Conservation (phyloP, 1,139 yeast genomes). For the Kodamaea sp. region DNA sequence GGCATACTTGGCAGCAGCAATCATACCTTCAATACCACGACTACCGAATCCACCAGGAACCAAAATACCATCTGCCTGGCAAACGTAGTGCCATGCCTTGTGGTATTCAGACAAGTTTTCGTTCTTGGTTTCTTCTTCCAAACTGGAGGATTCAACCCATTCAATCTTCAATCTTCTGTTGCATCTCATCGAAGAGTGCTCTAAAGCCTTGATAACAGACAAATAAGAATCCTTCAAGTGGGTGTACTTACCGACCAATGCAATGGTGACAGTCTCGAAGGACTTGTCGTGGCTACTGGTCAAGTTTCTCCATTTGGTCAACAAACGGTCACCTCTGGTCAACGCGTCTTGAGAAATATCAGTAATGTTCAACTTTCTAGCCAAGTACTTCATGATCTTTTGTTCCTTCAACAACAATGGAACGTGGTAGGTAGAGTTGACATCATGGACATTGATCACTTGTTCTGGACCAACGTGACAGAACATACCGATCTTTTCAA, state of each 20-base stretch:
- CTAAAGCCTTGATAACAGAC: conserved; percentile 92
- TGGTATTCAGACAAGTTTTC: conserved; percentile 77
- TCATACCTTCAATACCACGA: conserved; percentile 98
- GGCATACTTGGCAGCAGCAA: conserved; percentile 96
- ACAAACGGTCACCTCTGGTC: conserved; percentile 65
- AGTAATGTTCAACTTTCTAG: conserved; percentile 64
- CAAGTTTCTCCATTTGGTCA: conserved; percentile 76
- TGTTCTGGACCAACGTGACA: conserved; percentile 98
- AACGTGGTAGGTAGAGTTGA: conserved; percentile 95
- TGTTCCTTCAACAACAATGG: conserved; percentile 90
- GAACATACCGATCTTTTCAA: conserved; percentile 96
- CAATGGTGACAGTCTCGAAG: conserved; percentile 86
- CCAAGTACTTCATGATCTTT: conserved; percentile 74
- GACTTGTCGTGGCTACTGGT: conserved; percentile 80
- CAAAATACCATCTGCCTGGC: conserved; percentile 94
- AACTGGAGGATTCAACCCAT: conserved; percentile 95
- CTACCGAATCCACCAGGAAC: conserved; percentile 99
- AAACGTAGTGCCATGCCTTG: conserved; percentile 92
- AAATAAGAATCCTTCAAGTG: conserved; percentile 92
- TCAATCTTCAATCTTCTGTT: conserved; percentile 79
- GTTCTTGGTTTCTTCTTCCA: conserved; percentile 71
- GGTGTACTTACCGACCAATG: conserved; percentile 96
- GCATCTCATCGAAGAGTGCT: conserved; percentile 92
- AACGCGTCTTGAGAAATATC: conserved; percentile 56
- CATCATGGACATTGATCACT: conserved; percentile 96